phyloP scores from a whole-genome alignment of 345 rosid genomes.

The Kandelia obovata region DNA sequence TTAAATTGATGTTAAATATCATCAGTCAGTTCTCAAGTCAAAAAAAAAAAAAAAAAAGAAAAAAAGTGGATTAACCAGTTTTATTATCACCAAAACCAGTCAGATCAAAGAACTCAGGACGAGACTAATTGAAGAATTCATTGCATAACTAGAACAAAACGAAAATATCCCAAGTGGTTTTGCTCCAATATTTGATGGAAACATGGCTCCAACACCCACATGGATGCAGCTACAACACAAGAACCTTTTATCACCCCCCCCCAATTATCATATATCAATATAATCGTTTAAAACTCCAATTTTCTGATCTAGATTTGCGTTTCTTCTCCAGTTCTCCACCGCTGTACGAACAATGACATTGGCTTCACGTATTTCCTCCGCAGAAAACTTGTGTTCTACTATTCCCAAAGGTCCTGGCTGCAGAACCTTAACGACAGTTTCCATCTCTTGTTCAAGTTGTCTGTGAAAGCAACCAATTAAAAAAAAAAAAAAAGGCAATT shows the following conservation, averaged over 20 bases:
- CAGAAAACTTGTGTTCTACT: conserved; percentile 78
- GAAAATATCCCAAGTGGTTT: background rate
- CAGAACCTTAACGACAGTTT: conserved; percentile 71
- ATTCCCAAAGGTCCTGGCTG: conserved; percentile 91
- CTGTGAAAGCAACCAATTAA: conserved; percentile 22
- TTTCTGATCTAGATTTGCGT: conserved; percentile 46
- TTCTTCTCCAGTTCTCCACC: conserved; percentile 64
- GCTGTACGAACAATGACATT: conserved; percentile 58
- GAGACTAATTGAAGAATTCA: background rate
- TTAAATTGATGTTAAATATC: too few species aligned
- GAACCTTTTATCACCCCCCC: too few species aligned
- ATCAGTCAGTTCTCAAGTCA: too few species aligned
- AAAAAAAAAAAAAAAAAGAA: too few species aligned
- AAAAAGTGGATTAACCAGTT: too few species aligned
- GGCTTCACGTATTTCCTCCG: conserved; percentile 61
- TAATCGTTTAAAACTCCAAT: conserved; percentile 50
- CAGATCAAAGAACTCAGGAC: background rate
- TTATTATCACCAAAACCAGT: too few species aligned
- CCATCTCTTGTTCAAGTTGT: conserved; percentile 78
- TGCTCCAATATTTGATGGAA: background rate
- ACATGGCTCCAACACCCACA: background rate
- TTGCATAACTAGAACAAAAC: background rate
- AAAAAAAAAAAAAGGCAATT: too few species aligned
- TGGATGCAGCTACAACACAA: too few species aligned
- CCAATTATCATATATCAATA: too few species aligned